Base-by-base conservation (phyloP, 805 yeast genomes). In the Candida silvicultrix region DNA sequence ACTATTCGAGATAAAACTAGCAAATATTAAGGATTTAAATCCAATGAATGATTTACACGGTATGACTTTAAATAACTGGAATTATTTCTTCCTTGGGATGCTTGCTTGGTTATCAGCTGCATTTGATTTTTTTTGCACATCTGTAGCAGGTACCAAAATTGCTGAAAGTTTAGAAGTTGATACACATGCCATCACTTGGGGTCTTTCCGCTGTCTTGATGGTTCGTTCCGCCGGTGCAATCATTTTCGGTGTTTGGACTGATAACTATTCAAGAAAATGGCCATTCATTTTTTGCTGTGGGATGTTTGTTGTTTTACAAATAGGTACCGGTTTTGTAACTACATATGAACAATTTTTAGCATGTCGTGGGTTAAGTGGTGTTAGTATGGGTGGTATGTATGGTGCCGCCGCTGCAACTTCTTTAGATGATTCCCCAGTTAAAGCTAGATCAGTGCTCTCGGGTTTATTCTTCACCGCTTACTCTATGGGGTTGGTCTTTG, bases 101-200 rank as follows among this genome's bases (percentile, higher is more conserved):
- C 62, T 69, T 38, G 84, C 82, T 36, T 84, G 90, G 89, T 73
- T 85, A 10, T 73, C 83, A 74, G 90, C 84, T 46, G 81, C 87
- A 7, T 76, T 83, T 59, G 89, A 83, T 54, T 84, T 81, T 64
- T 84, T 84, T 60, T 64, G 78, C 18, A 83, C 81, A 6, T 73
- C 85, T 18, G 70, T 81, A 41, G 74, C 80, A 42, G 81, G 77
- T n/a, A 48, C 74, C 1, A 63, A 66, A 15, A 71, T 84, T 42
- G 84, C 87, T 22, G 58, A 62, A 31, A 60, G 75, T 3, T 70
- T 83, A 45, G 66, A 67, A 39, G 69, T 64, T 18, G 43, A 69
- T 3, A 73, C 78, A 20, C 66, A 70, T 29, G 77, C 74, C 42
- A 74, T 84, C 53, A 80, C 89, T 7, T 83, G 87, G 86, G 89